Evolutionary conservation across 2,329 filamentous ascomycete genomes (phyloP), one percentile per base, ranked within the genome.

Genomic region (Nigrograna mackinnonii): DNA sequence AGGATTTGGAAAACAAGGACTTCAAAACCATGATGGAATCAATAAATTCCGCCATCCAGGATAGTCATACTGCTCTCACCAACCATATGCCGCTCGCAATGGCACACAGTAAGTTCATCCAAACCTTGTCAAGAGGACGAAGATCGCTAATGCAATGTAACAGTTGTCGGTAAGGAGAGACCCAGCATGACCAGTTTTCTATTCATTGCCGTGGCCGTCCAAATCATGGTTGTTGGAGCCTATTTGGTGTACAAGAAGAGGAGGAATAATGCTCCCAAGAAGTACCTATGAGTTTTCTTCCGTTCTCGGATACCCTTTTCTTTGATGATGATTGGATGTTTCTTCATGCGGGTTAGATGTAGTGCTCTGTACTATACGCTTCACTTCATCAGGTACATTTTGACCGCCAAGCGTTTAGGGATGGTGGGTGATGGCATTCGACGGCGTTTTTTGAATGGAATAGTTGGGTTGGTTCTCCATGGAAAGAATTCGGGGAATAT

Each of bases 181-280:
- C 80, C 82, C 0, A 78, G 77, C 42, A 78, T 86, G 68, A 76
- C 78, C 21, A 75, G 79, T 41, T 79, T 85, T 55, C 80, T 95
- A 51, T 79, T 86, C 58, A 73, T 91, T 46, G 79, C 95, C 44
- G 75, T 96, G 42, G 84, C 80, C 14, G 83, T 89, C 50, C 91
- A 96, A 71, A 62, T 88, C 36, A 64, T 90, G 52, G 74, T 95
- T 22, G 82, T 82, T 0, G 82, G 70, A 2, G 80, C 77, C 1
- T 96, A 91, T 63, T 67, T 89, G 26, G 64, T 85, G 45, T 96
- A 96, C 72, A 95, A 95, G 79, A 80, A 84, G 57, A 84, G 86
- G 62, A 82, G 86, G 70, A 78, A 81, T 28, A 83, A 78, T 50
- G 82, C 84, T 68, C 89, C 89, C n/a, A 96, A 96, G 79, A 96